Percentiles rank a stretch among this genome's conserved stretches.
Evolutionary conservation across 345 rosid genomes (phyloP).

Genomic region (Syzygium aromaticum): DNA sequence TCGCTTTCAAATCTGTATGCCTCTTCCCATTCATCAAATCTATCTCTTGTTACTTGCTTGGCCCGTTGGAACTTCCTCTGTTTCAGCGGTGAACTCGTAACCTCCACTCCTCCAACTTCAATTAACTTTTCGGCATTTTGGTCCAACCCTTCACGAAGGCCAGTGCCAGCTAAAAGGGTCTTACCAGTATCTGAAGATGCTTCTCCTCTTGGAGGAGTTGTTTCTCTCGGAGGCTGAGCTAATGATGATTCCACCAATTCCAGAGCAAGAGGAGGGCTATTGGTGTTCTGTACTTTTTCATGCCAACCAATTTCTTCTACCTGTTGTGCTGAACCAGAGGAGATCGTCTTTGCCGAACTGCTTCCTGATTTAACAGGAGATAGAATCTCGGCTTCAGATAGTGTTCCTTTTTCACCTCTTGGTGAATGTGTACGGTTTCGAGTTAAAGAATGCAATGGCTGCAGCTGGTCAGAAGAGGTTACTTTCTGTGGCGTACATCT

Average conservation of each 20-base stretch:
- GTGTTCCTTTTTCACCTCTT: constrained; percentile 19
- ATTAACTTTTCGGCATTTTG: constrained; percentile 23
- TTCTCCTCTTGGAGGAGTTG: constrained; percentile 19
- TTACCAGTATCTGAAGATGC: constrained; percentile 20
- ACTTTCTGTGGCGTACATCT: constrained; percentile 27
- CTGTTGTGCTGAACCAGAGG: constrained; percentile 26
- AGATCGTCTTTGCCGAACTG: constrained; percentile 21
- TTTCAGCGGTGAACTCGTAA: constrained; percentile 30
- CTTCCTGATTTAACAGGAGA: constrained; percentile 27
- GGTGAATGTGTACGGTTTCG: constrained; percentile 27
- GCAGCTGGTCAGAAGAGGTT: constrained; percentile 24
- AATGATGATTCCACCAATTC: neutral
- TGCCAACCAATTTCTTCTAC: constrained; percentile 21
- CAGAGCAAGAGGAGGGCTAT: neutral
- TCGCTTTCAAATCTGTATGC: constrained; percentile 64
- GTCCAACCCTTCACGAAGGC: constrained; percentile 21
- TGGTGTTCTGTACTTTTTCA: constrained; percentile 12
- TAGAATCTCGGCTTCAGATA: constrained; percentile 20
- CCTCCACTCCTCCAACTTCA: constrained; percentile 26
- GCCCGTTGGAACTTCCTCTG: constrained; percentile 66
- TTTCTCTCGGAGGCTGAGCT: neutral
- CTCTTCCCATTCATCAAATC: constrained; percentile 98
- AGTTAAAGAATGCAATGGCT: constrained; percentile 18
- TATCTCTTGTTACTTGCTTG: constrained; percentile 61
- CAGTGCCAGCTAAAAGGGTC: constrained; percentile 21